These are phyloP conservation scores for Tolypocladium endophyticum DNA, from an alignment of 2,329 filamentous ascomycete genomes.

Conservation along the genomic window DNA sequence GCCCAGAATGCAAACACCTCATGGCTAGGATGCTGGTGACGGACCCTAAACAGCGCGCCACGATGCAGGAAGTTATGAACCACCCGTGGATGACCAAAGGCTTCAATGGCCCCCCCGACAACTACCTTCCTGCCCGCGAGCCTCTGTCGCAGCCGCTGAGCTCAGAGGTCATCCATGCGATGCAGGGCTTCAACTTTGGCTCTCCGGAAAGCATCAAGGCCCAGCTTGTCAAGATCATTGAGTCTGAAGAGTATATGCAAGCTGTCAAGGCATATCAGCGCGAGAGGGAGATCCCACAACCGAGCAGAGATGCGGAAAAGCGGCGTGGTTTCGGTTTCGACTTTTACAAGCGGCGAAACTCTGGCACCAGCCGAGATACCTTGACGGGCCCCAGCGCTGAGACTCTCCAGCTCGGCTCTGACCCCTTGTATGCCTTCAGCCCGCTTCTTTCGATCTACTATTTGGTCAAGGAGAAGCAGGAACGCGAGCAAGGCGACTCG, in stretches of 20 bases:
- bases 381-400: constrained; percentile 76
- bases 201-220: constrained; percentile 70
- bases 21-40: constrained; percentile 95
- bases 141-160: constrained; percentile 81
- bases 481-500: constrained; percentile 51
- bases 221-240: constrained; percentile 76
- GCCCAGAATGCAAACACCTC: constrained; percentile 78
- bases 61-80: constrained; percentile 81
- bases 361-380: constrained; percentile 79
- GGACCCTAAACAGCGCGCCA: constrained; percentile 78
- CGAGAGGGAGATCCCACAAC: constrained; percentile 51
- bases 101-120: constrained; percentile 77
- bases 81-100: constrained; percentile 96
- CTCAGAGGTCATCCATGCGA: constrained; percentile 71
- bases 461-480: constrained; percentile 87
- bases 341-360: constrained; percentile 93
- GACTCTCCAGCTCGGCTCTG: constrained; percentile 68
- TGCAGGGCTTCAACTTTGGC: constrained; percentile 98
- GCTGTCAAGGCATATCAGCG: constrained; percentile 62
- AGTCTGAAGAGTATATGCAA: constrained; percentile 87
- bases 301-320: constrained; percentile 61
- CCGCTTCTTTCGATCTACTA: constrained; percentile 92
- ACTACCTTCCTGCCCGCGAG: constrained; percentile 73
- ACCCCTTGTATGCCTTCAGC: constrained; percentile 88
- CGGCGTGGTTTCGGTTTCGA: constrained; percentile 82